These are phyloP conservation scores for Pseudognaphalium luteoalbum DNA, from an alignment of 129 eudicot species.

Conservation along the genomic window DNA sequence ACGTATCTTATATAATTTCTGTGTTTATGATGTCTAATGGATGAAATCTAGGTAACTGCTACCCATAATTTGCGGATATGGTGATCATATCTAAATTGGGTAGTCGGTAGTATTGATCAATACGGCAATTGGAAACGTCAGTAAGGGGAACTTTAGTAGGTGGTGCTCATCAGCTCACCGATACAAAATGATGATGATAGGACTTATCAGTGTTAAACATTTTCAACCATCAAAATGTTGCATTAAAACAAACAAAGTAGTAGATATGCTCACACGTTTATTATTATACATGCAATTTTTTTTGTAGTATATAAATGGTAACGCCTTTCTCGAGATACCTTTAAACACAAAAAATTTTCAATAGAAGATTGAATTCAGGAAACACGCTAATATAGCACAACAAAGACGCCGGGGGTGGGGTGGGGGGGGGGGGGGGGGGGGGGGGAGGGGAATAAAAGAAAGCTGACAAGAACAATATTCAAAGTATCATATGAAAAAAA, in stretches of 20 bases:
- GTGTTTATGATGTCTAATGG: background rate
- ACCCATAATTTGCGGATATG: conserved; percentile 19
- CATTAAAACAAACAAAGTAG: background rate
- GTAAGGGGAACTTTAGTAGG: conserved; percentile 16
- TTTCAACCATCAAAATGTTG: conserved; percentile 8
- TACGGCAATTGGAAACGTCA: conserved; percentile 12
- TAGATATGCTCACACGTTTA: conserved; percentile 9
- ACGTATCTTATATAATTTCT: conserved; percentile 1
- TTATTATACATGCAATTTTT: background rate
- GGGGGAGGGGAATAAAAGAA: no score
- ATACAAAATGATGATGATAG: conserved; percentile 11
- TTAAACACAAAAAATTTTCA: no score
- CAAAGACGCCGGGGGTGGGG: no score
- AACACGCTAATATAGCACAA: background rate
- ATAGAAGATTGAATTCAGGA: background rate
- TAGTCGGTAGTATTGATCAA: conserved; percentile 18
- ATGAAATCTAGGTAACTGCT: conserved; percentile 15
- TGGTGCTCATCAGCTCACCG: background rate
- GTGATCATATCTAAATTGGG: conserved; percentile 22
- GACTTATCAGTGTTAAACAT: background rate
- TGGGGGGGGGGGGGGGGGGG: no score
- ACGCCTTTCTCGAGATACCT: no score
- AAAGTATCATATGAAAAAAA: background rate
- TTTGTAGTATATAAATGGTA: no score
- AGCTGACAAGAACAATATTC: background rate